Base-by-base conservation (phyloP, 1,139 yeast genomes). In the Dujonia santamariae region DNA sequence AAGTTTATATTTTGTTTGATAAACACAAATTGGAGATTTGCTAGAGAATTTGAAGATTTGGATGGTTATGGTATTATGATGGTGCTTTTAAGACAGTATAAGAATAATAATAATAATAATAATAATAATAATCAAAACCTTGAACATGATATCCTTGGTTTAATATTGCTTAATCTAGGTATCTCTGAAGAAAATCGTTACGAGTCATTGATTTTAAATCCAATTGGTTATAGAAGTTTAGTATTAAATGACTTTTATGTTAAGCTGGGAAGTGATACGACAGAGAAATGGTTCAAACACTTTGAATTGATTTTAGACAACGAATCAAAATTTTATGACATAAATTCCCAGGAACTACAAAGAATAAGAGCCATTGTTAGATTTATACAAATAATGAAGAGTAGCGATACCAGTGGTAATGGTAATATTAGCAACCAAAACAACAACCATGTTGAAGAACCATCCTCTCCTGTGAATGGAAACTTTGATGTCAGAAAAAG, bases 331-430 rank as follows among this genome's bases (percentile, higher is more conserved):
- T 73, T 66, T 48, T 60, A 57, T 15, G 50, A 61, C 1, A 73
- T 67, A 50, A 85, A 85, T 47, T 49, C 62, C 2, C 48, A 58
- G 28, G 77, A 78, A 39, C 51, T 85, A 19, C 61, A 61, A 19
- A 73, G 70, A 35, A 63, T 81, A 73, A 73, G 74, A 41, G 53
- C 79, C 1, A 56, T 80, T 20, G 73, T 71, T 38, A 67, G 74
- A 36, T 48, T 85, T 12, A 46, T 81, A 2, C 78, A 76, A 36
- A 77, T 74, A 13, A 48, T 76, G 42, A 75, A 72, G 44, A 61
- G 21, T n/a, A n/a, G n/a, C n/a, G n/a, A n/a, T n/a, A n/a, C n/a
- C n/a, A n/a, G n/a, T n/a, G n/a, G n/a, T n/a, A n/a, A n/a, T n/a
- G n/a, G n/a, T n/a, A n/a, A n/a, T n/a, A n/a, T n/a, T n/a, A n/a